These are phyloP conservation scores for Hypsizygus ulmarius DNA, from an alignment of 1,284 basidiomycete species.

Conservation along the genomic window DNA sequence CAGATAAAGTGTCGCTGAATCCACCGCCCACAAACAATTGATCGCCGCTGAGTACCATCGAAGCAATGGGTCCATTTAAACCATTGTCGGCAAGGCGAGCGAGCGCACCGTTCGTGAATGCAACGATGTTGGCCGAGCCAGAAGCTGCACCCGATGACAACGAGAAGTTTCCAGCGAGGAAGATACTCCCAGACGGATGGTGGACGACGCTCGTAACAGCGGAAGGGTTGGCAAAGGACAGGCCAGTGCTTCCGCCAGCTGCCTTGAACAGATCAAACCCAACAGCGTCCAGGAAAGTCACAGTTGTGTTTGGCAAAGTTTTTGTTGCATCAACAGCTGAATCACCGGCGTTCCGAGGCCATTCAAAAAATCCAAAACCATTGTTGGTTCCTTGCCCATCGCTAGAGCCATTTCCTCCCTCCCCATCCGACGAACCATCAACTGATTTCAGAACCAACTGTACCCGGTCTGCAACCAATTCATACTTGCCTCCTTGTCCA, in stretches of 20 bases:
- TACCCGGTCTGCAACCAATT: conserved; percentile 80
- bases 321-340: conserved; percentile 53
- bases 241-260: conserved; percentile 43
- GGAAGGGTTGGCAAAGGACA: conserved; percentile 34
- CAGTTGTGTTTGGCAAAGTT: conserved; percentile 64
- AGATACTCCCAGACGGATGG: conserved; percentile 62
- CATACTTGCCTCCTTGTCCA: conserved; percentile 66
- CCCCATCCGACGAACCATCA: conserved; percentile 36
- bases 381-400: conserved; percentile 32
- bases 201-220: conserved; percentile 59
- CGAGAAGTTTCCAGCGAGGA: conserved; percentile 79
- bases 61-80: conserved; percentile 74
- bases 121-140: conserved; percentile 70
- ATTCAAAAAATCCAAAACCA: conserved; percentile 79
- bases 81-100: conserved; percentile 57
- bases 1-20: conserved; percentile 69
- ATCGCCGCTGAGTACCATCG: conserved; percentile 58
- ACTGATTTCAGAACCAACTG: conserved; percentile 71
- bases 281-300: conserved; percentile 67
- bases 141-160: conserved; percentile 55
- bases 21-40: conserved; percentile 82
- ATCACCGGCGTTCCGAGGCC: conserved; percentile 51
- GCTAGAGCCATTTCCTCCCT: conserved; percentile 24
- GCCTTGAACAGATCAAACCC: conserved; percentile 59
- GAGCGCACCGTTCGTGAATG: conserved; percentile 62